Evolutionary conservation across 345 rosid genomes (phyloP), one percentile per base, ranked within the genome.

Genomic region (Brassica rapa): DNA sequence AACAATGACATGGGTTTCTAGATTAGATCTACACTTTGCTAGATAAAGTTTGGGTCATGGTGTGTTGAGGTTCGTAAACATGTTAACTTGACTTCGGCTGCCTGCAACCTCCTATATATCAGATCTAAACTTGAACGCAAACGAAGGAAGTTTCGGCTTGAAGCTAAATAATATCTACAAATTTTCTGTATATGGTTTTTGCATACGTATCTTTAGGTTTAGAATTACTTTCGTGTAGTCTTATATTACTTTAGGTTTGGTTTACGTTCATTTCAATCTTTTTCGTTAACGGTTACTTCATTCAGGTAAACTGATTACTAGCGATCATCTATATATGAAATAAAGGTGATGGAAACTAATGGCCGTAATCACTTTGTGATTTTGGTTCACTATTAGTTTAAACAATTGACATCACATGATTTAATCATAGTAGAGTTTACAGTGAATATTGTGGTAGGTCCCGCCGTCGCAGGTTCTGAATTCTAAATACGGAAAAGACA

Each of bases 381-480:
- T 66, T 62, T 49, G 74, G 57, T 77, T 23, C n/a, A 4, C 23
- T 23, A 37, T 0, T 32, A 27, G 35, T 68, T 10, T 59, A 76
- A 30, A 19, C 62, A 69, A n/a, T 23, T 76, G 55, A 32, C 49
- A 30, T 68, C 27, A 49, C 69, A 49, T 49, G 11, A 69, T 60
- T 61, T 9, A 29, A 43, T 41, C 51, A 21, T 21, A 37, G 53
- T 46, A 46, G 1, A 30, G 10, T 68, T 46, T 76, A 61, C 63
- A 49, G 21, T 12, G 62, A 76, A 14, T 46, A 27, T 27, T 33
- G 30, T 19, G 55, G 56, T 77, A 49, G 75, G 70, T 70, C 75
- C 80, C 70, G 65, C 8, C 57, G 70, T 70, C 75, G 57, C 64
- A 77, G 65, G 80, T 70, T 77, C 39, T 49, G 63, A 69, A 60